These are phyloP conservation scores for Hypoxylon sp. DNA, from an alignment of 2,329 filamentous ascomycete genomes.

Conservation along the genomic window DNA sequence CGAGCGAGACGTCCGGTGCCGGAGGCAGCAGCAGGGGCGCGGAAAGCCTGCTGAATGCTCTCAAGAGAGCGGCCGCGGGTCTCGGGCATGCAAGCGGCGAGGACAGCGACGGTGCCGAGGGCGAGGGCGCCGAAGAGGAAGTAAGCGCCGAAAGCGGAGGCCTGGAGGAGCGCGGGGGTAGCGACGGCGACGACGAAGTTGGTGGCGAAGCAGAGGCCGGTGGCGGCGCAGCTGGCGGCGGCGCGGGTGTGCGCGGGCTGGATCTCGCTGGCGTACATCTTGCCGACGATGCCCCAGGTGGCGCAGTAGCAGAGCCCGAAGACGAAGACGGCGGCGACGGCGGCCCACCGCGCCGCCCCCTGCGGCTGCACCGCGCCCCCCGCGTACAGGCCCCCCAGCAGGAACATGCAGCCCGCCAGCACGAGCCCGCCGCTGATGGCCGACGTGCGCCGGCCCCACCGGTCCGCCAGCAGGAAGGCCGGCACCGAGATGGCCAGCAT, in stretches of 20 bases:
- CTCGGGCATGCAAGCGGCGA: slow-evolving; percentile 57
- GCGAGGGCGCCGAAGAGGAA: slow-evolving; percentile 55
- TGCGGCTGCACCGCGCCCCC: slow-evolving; percentile 51
- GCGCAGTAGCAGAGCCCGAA: slow-evolving; percentile 56
- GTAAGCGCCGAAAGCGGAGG: slow-evolving; percentile 53
- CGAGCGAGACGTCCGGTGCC: slow-evolving; percentile 17
- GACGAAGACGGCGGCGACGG: slow-evolving; percentile 58
- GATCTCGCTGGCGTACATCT: slow-evolving; percentile 66
- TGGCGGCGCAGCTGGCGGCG: slow-evolving; percentile 60
- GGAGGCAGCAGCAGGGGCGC: slow-evolving; percentile 34
- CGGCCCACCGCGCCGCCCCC: slow-evolving; percentile 56
- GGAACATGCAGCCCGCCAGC: slow-evolving; percentile 58
- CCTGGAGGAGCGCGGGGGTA: slow-evolving; percentile 52
- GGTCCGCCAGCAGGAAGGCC: slow-evolving; percentile 62
- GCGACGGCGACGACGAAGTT: slow-evolving; percentile 53
- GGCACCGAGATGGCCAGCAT: slow-evolving; percentile 66
- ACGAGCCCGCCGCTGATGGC: slow-evolving; percentile 61
- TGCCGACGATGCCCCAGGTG: slow-evolving; percentile 63
- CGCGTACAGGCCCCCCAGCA: slow-evolving; percentile 63
- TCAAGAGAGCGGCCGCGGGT: slow-evolving; percentile 58
- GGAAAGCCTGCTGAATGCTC: slow-evolving; percentile 57
- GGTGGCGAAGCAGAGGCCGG: slow-evolving; percentile 46
- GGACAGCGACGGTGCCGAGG: slow-evolving; percentile 49
- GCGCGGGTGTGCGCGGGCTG: slow-evolving; percentile 63
- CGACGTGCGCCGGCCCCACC: slow-evolving; percentile 63